Base-by-base conservation (phyloP, 495 filamentous ascomycete genomes). In the Entonaema liquescens region DNA sequence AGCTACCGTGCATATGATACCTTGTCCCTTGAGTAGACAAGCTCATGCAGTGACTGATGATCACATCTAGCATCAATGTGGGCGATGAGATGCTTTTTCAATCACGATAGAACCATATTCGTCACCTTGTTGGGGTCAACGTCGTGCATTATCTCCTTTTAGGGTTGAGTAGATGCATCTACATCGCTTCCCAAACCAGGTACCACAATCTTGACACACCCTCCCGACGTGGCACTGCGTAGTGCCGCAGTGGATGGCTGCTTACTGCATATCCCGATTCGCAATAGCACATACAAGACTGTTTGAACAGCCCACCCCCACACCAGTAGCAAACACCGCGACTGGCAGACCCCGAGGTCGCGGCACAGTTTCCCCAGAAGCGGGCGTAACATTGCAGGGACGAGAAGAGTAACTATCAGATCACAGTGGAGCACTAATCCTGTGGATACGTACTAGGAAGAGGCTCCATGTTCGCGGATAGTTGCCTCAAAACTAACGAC, bases 401-500 rank as follows among this genome's bases (percentile, higher is more conserved):
- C 42, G 12, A 19, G 49, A 59, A 53, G 33, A 12, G 59, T 61
- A 68, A 65, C 44, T 62, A 65, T 71, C 63, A 36, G 49, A 36
- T 21, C 44, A 55, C 15, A 47, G 61, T 62, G 68, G 68, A 66
- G 55, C 15, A 58, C 17, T 60, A n/a, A n/a, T 54, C 47, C 11
- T 50, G 44, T 52, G 54, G 65, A 65, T 67, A 63, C 44, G 33
- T 67, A 33, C 69, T 57, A 49, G 64, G 64, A 59, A 63, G 54
- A 36, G 55, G 64, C 61, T 73, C 71, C 74, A 72, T 75, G 72
- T 65, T 77, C 74, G 74, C 74, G 68, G 74, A 77, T 59, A 68
- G 55, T 73, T 77, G 72, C 74, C 74, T 49, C 58, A 52, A 28
- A 58, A 47, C 26, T 31, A 42, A 70, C 31, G 64, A 40, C 70